Evolutionary conservation across 495 filamentous ascomycete genomes (phyloP).

Genomic region (Penicillium ochrochloron): DNA sequence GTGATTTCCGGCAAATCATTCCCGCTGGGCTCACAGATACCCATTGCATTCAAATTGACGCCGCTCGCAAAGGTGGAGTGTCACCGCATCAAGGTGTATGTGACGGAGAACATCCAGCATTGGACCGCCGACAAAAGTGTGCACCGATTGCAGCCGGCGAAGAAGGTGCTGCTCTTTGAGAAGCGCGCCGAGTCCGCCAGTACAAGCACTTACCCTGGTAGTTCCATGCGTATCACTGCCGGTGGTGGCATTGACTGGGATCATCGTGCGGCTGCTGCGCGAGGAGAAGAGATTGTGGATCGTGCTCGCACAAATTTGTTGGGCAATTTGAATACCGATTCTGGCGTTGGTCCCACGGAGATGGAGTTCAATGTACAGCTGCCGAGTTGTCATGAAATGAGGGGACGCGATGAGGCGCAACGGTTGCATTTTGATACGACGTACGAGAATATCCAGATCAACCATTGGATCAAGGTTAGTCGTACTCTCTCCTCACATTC

Average conservation of each 20-base stretch:
- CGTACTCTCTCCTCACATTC: not conserved
- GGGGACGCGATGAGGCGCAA: constrained; percentile 70
- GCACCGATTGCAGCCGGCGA: constrained; percentile 79
- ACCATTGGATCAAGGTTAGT: constrained; percentile 98
- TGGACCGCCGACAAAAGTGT: constrained; percentile 87
- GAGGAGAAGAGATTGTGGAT: constrained; percentile 61
- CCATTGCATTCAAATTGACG: constrained; percentile 96
- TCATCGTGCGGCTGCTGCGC: constrained; percentile 60
- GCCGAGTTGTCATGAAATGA: constrained; percentile 88
- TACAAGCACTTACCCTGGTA: constrained; percentile 76
- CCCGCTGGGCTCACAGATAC: constrained; percentile 87
- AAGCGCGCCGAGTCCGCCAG: constrained; percentile 84
- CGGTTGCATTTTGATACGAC: constrained; percentile 92
- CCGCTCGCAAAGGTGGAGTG: constrained; percentile 96
- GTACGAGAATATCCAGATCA: constrained; percentile 93
- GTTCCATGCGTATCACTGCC: constrained; percentile 75
- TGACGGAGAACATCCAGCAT: constrained; percentile 94
- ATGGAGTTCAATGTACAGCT: constrained; percentile 97
- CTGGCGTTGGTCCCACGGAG: constrained; percentile 82
- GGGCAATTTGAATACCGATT: constrained; percentile 73
- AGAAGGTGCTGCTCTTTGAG: constrained; percentile 88
- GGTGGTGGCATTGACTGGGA: constrained; percentile 81
- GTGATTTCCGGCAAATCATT: constrained; percentile 99
- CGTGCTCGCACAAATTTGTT: constrained; percentile 70
- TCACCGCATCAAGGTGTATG: constrained; percentile 92